These are phyloP conservation scores for Penicillium riverlandense DNA, from an alignment of 495 filamentous ascomycete species.

Conservation along the genomic window DNA sequence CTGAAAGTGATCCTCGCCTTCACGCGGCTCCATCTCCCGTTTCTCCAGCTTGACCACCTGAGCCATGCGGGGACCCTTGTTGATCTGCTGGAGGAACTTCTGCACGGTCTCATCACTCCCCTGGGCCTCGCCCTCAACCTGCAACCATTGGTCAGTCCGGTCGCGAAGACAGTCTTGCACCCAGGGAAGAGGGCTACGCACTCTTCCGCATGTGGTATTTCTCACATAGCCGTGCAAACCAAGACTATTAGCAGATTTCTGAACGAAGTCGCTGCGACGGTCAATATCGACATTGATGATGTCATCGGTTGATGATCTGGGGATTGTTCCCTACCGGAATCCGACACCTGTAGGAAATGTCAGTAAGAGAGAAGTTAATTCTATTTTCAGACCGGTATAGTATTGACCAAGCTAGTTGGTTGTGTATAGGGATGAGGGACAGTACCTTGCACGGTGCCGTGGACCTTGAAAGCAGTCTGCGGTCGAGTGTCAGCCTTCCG, in stretches of 20 bases:
- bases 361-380: not conserved
- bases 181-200: constrained; percentile 11
- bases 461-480: constrained; percentile 46
- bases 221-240: constrained; percentile 71
- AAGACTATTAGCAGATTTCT: constrained; percentile 56
- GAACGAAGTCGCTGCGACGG: constrained; percentile 56
- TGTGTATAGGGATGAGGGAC: not conserved
- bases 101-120: constrained; percentile 57
- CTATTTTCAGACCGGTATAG: no score
- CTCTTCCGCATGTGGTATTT: constrained; percentile 68
- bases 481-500: not conserved
- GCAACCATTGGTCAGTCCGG: not conserved
- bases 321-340: constrained; percentile 48
- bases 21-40: constrained; percentile 50
- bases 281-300: constrained; percentile 4
- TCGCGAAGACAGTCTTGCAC: no score
- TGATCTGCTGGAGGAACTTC: constrained; percentile 66
- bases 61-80: constrained; percentile 62
- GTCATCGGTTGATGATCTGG: constrained; percentile 6
- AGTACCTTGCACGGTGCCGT: constrained; percentile 47
- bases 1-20: constrained; percentile 59
- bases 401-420: not conserved
- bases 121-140: constrained; percentile 92
- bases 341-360: constrained; percentile 50
- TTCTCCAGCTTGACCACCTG: constrained; percentile 68